Base-by-base conservation (phyloP, 306 rosid genomes). In the Hylodesmum podocarpum region DNA sequence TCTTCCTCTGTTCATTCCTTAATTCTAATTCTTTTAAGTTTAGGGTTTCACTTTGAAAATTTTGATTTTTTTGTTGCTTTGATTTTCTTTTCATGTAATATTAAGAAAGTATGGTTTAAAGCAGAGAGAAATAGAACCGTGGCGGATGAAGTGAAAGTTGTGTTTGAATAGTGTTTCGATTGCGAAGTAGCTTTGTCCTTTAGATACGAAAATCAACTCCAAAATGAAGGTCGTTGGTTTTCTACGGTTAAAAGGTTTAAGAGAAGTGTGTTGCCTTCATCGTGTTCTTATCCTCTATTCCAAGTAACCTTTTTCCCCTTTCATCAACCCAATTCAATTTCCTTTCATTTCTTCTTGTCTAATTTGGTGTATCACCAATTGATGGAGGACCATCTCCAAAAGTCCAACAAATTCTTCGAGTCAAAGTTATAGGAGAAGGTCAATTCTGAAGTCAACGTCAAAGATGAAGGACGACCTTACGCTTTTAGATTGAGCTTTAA, bases 201-300 rank as follows among this genome's bases (percentile, higher is more conserved):
- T 1, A 13, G 2, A 3, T 22, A 77, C 39, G 83, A 70, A 73
- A 21, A 34, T 46, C 33, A 3, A 80, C 19, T 16, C 6, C 37
- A 34, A 63, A 63, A 46, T 58, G 50, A 81, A 83, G 81, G 77
- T 76, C 8, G 85, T 79, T 15, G 79, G 79, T 61, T 6, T 76
- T 78, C 84, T 85, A 8, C 90, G 97, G 97, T 66, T 89, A 11
- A 83, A 85, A 39, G 98, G 98, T 70, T 84, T 94, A 70, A 34
- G 76, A 75, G 96, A 94, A 29, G 97, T 96, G 12, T 91, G 93
- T 75, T 90, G 92, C 63, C 92, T 94, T 80, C 97, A 92, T 77
- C 98, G 97, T 76, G 95, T 89, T 27, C 34, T 90, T 22, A 67
- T 94, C 78, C 91, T 92, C 77, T 90, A 89, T 82, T 68, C 44